phyloP scores from a whole-genome alignment of 495 filamentous ascomycete species.

The Penicillium riverlandense region DNA sequence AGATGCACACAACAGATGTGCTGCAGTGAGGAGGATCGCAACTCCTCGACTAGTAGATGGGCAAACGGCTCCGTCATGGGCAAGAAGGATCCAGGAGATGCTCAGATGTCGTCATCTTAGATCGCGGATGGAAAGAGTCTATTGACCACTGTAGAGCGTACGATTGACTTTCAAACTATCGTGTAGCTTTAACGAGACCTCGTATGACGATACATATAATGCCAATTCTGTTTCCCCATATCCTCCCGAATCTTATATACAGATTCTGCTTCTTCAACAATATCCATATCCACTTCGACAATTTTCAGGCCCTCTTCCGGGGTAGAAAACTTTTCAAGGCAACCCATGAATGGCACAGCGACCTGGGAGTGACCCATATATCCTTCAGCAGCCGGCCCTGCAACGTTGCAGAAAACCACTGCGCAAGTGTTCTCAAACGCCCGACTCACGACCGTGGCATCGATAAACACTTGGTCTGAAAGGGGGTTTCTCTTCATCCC shows the following conservation, averaged over 20 bases:
- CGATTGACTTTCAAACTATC: too few species aligned
- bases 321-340: conserved; percentile 43
- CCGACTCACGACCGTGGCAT: conserved; percentile 49
- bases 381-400: conserved; percentile 40
- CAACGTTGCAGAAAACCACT: conserved; percentile 62
- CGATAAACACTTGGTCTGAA: conserved; percentile 59
- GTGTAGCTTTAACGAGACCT: too few species aligned
- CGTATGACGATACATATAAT: conserved; percentile 52
- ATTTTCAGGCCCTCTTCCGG: conserved; percentile 59
- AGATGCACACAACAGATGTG: too few species aligned
- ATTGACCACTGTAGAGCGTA: too few species aligned
- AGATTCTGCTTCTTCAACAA: conserved; percentile 58
- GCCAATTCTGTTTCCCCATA: conserved; percentile 56
- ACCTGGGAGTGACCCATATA: conserved; percentile 62
- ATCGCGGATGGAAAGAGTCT: too few species aligned
- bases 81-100: too few species aligned
- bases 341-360: conserved; percentile 56
- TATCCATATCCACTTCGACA: conserved; percentile 60
- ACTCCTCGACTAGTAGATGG: too few species aligned
- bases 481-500: conserved; percentile 46
- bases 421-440: conserved; percentile 67
- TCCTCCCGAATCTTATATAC: conserved; percentile 65
- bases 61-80: too few species aligned
- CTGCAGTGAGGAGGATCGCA: too few species aligned
- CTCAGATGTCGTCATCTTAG: too few species aligned